Conservation (phyloP, 176 grass and related monocot genomes). For the Rhynchospora pubera region DNA sequence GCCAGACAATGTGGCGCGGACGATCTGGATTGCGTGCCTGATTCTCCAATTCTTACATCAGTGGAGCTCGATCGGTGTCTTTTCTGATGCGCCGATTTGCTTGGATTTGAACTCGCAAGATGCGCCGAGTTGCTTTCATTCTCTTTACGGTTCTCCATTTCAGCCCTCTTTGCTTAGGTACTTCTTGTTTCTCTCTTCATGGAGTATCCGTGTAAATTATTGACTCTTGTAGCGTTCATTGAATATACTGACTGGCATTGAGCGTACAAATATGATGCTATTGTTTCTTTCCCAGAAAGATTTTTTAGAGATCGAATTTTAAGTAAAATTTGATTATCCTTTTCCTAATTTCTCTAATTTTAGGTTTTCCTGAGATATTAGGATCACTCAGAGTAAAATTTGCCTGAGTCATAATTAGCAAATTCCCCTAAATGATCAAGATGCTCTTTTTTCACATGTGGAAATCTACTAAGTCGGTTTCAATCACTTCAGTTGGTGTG, state of each 20-base stretch:
- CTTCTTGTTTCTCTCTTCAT: neutral
- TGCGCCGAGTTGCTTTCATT: neutral
- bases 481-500: neutral
- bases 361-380: conserved; percentile 3
- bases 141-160: conserved; percentile 20
- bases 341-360: neutral
- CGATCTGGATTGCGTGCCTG: neutral
- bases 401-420: neutral
- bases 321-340: neutral
- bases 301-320: neutral
- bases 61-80: conserved; percentile 23
- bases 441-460: neutral
- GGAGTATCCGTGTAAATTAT: neutral
- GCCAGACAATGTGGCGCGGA: neutral
- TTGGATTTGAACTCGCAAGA: conserved; percentile 15
- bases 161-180: conserved; percentile 34
- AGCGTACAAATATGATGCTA: neutral
- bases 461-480: neutral
- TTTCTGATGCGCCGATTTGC: conserved; percentile 15
- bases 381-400: neutral
- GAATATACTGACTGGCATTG: neutral
- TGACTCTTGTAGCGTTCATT: neutral
- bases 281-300: neutral
- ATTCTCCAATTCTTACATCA: neutral
- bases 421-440: neutral